Evolutionary conservation across 2,329 filamentous ascomycete species (phyloP).

Genomic region (Arachnopeziza araneosa): DNA sequence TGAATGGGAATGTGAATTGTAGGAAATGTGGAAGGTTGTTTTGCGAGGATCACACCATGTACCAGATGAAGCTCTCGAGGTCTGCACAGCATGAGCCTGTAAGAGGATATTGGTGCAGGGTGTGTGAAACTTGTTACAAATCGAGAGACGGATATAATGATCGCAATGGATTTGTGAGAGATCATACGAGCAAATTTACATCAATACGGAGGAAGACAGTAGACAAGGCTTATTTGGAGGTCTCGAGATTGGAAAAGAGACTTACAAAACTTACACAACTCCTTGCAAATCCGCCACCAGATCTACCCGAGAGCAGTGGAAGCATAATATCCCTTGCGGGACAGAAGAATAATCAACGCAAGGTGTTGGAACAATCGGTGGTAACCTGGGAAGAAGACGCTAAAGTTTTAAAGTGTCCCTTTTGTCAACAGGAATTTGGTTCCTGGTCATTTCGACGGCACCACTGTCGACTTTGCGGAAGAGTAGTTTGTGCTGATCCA

Average conservation of each 20-base stretch:
- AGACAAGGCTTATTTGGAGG: slow-evolving; percentile 80
- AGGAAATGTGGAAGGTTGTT: slow-evolving; percentile 89
- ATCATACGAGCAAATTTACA: slow-evolving; percentile 68
- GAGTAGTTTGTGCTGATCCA: slow-evolving; percentile 85
- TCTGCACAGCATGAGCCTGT: slow-evolving; percentile 86
- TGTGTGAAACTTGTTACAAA: slow-evolving; percentile 99
- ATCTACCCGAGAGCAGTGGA: slow-evolving; percentile 45
- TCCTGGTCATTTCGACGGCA: slow-evolving; percentile 89
- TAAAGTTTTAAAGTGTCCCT: slow-evolving; percentile 74
- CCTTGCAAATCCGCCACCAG: slow-evolving; percentile 68
- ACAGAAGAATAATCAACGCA: slow-evolving; percentile 71
- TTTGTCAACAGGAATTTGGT: slow-evolving; percentile 93
- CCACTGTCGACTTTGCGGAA: slow-evolving; percentile 89
- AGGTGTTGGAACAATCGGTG: slow-evolving; percentile 81
- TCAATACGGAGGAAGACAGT: slow-evolving; percentile 69
- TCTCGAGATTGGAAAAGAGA: slow-evolving; percentile 84
- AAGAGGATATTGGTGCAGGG: slow-evolving; percentile 85
- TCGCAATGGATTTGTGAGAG: slow-evolving; percentile 63
- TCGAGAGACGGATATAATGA: slow-evolving; percentile 95
- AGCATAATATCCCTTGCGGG: slow-evolving; percentile 54
- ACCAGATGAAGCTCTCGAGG: slow-evolving; percentile 94
- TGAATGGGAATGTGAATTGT: slow-evolving; percentile 86
- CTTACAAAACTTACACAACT: slow-evolving; percentile 85
- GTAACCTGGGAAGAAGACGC: slow-evolving; percentile 95
- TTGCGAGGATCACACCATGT: slow-evolving; percentile 98